A percentile compares a stretch with the other conserved stretches of the same genome.
Evolutionary conservation across 2,329 filamentous ascomycete species (phyloP).

Genomic region (Macrophomina pseudophaseolina): DNA sequence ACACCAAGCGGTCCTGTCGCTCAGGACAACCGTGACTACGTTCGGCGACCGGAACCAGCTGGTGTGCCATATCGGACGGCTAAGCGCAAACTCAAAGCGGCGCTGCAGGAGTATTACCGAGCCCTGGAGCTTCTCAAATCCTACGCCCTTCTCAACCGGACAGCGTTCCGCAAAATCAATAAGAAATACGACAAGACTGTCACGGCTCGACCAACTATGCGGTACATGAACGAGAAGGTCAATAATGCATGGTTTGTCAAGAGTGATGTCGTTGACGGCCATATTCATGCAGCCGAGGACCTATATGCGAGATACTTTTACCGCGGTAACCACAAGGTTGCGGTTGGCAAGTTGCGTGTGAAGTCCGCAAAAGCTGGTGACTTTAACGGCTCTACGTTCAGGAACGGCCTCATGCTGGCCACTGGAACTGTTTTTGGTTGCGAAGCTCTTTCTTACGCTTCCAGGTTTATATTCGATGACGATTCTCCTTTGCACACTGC

Average conservation of each 20-base stretch:
- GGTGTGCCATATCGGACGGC: conserved; percentile 84
- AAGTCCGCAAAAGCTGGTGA: conserved; percentile 65
- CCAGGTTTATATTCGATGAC: conserved; percentile 35
- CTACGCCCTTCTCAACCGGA: conserved; percentile 87
- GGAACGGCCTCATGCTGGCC: conserved; percentile 57
- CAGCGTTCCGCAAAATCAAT: conserved; percentile 95
- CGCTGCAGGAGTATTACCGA: conserved; percentile 91
- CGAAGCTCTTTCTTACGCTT: conserved; percentile 49
- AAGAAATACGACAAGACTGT: conserved; percentile 98
- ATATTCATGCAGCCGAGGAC: conserved; percentile 84
- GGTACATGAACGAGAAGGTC: conserved; percentile 91
- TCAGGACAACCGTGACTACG: conserved; percentile 49
- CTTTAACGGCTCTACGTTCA: conserved; percentile 64
- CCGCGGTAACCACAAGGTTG: conserved; percentile 88
- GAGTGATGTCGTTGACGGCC: conserved; percentile 80
- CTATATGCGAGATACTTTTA: conserved; percentile 95
- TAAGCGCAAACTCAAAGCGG: conserved; percentile 89
- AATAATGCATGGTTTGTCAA: conserved; percentile 90
- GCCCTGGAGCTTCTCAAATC: conserved; percentile 90
- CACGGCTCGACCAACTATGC: conserved; percentile 74
- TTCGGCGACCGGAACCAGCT: conserved; percentile 41
- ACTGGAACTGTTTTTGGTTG: conserved; percentile 51
- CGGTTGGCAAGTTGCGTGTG: conserved; percentile 82
- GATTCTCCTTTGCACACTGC: conserved; percentile 36
- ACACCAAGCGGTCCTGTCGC: conserved; percentile 49